Base-by-base conservation (phyloP, 1,284 basidiomycete species). In the Moesziomyces aphidis region DNA sequence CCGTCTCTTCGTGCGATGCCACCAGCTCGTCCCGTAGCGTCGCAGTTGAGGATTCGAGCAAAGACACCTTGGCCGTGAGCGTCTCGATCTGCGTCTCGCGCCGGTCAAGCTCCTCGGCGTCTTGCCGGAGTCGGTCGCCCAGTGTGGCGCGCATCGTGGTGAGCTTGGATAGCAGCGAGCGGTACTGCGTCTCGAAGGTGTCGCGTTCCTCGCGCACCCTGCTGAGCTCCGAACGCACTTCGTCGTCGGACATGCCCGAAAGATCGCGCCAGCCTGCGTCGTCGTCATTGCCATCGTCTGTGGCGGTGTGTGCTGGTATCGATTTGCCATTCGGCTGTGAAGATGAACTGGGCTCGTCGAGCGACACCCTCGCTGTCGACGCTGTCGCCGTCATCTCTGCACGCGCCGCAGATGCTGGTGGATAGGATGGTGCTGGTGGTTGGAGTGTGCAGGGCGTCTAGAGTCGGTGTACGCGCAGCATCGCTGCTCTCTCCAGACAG, bases 61-160 rank as follows among this genome's bases (percentile, higher is more conserved):
- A 50, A 0, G 43, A 56, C 6, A 66, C 19, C 34, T 76, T 54
- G 3, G 50, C 1, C 9, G 70, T 74, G 17, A 84, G 70, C 15
- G 62, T 46, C 21, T 83, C 80, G 66, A 84, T 83, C 46, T 83
- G 81, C 21, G 65, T 55, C 36, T 83, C 81, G 45, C 82, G 61
- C 4, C 80, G 71, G 45, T 83, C 83, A 10, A 84, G 68, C 50
- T 84, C 83, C 57, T 84, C 83, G 76, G 97, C 96, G 86, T 99
- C 97, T 85, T 97, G 93, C 84, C 92, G 91, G 61, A 99, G 87
- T 85, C 98, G 96, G 81, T 95, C 95, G 44, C 95, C 95, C 26
- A 99, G 88, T 5, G 93, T 93, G 28, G 91, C 93, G 17, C 95
- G 90, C 95, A 99, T 98, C 39, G 91, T 90, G 3, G 93, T 94